A percentile compares a stretch with the other conserved stretches of the same genome.
phyloP scores from a whole-genome alignment of 306 rosid species.

The Clitoria ternatea region DNA sequence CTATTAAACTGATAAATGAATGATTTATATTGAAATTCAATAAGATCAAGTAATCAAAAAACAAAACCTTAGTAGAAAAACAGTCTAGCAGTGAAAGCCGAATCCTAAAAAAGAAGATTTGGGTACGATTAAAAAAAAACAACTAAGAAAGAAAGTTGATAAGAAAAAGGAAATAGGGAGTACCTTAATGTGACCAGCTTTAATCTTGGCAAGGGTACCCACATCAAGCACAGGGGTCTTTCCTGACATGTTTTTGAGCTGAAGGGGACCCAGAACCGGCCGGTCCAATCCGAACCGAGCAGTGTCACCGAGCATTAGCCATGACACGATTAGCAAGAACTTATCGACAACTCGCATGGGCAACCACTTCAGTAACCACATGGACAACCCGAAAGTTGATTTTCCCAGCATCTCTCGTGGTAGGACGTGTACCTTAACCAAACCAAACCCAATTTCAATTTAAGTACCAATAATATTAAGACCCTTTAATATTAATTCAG shows the following conservation, averaged over 20 bases:
- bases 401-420: constrained; percentile 98
- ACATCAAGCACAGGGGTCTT: constrained; percentile 97
- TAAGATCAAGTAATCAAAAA: no score
- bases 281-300: constrained; percentile 75
- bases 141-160: background rate
- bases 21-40: no score
- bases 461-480: no score
- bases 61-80: no score
- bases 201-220: constrained; percentile 94
- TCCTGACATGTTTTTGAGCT: constrained; percentile 83
- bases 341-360: constrained; percentile 75
- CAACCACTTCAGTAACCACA: constrained; percentile 96
- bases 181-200: constrained; percentile 84
- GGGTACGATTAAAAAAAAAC: background rate
- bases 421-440: constrained; percentile 83
- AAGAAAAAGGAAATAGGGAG: background rate
- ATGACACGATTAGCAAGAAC: constrained; percentile 58
- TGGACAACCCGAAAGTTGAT: constrained; percentile 99
- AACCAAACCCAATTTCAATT: background rate
- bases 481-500: no score
- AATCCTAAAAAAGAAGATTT: no score
- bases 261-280: constrained; percentile 86
- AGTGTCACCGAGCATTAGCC: constrained; percentile 87
- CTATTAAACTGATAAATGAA: no score
- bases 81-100: no score